phyloP scores from a whole-genome alignment of 2,329 filamentous ascomycete species.

The Aurifilum marmelostoma region DNA sequence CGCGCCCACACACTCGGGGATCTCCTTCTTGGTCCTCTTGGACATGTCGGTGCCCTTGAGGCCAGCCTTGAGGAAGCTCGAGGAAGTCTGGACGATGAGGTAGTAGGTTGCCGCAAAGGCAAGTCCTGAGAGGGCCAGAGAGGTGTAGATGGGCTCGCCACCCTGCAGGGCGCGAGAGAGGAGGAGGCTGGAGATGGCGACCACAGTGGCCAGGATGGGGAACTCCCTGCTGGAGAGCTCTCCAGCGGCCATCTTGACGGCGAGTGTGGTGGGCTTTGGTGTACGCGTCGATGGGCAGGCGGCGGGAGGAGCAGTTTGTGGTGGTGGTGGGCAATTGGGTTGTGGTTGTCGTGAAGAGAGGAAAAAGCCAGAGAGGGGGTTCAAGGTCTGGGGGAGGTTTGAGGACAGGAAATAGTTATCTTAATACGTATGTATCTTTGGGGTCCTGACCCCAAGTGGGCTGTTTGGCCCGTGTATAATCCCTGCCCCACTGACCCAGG shows the following conservation, averaged over 20 bases:
- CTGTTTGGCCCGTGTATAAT: not conserved
- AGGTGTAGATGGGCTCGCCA: constrained; percentile 86
- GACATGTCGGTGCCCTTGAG: constrained; percentile 89
- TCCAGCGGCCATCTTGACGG: constrained; percentile 20
- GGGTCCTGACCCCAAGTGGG: not conserved
- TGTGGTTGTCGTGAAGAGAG: not conserved
- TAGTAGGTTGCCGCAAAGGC: constrained; percentile 82
- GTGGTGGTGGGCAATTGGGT: not conserved
- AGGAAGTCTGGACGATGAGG: constrained; percentile 91
- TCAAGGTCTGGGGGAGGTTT: not conserved
- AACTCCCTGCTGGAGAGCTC: constrained; percentile 56
- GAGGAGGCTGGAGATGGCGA: constrained; percentile 70
- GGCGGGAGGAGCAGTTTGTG: not conserved
- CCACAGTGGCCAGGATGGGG: constrained; percentile 63
- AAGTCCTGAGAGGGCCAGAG: constrained; percentile 81
- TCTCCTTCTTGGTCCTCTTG: constrained; percentile 69
- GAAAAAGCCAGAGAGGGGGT: not conserved
- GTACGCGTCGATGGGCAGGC: not conserved
- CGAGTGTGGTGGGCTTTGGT: not conserved
- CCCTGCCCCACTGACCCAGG: not conserved
- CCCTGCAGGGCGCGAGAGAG: constrained; percentile 80
- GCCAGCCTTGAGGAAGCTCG: constrained; percentile 84
- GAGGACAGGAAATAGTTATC: not conserved
- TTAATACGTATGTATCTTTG: not conserved
- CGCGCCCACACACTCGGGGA: constrained; percentile 96